phyloP scores from a whole-genome alignment of 768 basidiomycete species.

The Piloderma croceum region DNA sequence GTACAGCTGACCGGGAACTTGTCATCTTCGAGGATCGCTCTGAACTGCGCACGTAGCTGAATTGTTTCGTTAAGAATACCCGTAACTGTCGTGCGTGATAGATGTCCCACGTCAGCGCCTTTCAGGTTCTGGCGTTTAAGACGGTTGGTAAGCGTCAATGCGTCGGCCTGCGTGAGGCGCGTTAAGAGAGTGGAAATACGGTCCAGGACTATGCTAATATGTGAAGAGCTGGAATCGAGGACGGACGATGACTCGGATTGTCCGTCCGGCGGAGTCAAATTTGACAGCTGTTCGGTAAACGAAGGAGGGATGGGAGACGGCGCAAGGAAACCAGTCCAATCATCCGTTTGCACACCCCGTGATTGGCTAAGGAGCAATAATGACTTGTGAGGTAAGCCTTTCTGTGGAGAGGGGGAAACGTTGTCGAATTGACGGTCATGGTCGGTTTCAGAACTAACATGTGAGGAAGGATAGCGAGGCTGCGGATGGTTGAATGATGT shows the following conservation, averaged over 20 bases:
- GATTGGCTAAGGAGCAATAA: slow-evolving; percentile 55
- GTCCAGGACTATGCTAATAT: slow-evolving; percentile 52
- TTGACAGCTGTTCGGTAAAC: slow-evolving; percentile 30
- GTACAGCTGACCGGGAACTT: slow-evolving; percentile 56
- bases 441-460: slow-evolving; percentile 28
- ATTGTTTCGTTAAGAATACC: slow-evolving; percentile 66
- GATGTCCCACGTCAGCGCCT: slow-evolving; percentile 79
- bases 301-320: slow-evolving; percentile 31
- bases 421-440: slow-evolving; percentile 43
- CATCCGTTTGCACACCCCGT: slow-evolving; percentile 67
- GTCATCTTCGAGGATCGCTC: slow-evolving; percentile 69
- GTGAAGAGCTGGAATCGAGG: slow-evolving; percentile 45
- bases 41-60: slow-evolving; percentile 68
- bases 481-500: slow-evolving; percentile 19
- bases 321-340: slow-evolving; percentile 23
- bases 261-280: slow-evolving; percentile 48
- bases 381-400: slow-evolving; percentile 34
- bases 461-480: slow-evolving; percentile 21
- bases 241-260: slow-evolving; percentile 75
- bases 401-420: slow-evolving; percentile 28
- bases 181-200: slow-evolving; percentile 60
- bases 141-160: slow-evolving; percentile 81
- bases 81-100: slow-evolving; percentile 77
- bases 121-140: slow-evolving; percentile 86
- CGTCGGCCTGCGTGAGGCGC: slow-evolving; percentile 69